Evolutionary conservation across 2,329 filamentous ascomycete genomes (phyloP).

Genomic region (Ambrosiella cleistominuta): DNA sequence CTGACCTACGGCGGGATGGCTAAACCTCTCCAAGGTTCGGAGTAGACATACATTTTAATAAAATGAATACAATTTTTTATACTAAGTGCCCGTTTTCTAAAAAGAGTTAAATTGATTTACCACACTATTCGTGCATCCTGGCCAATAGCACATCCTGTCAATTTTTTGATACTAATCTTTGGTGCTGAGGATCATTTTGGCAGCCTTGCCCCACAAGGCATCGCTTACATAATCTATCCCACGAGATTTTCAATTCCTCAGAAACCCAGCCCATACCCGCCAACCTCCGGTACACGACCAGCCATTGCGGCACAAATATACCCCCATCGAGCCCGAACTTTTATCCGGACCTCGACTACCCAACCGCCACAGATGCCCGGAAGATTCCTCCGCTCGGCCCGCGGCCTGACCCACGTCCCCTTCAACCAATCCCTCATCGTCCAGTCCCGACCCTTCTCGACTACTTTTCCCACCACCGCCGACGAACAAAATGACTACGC

Average conservation of each 20-base stretch:
- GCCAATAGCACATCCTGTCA: not conserved
- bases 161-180: not conserved
- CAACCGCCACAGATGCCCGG: slow-evolving; percentile 9
- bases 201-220: slow-evolving; percentile 8
- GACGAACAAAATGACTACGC: slow-evolving; percentile 16
- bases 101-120: not conserved
- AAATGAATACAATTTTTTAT: not conserved
- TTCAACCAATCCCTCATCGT: slow-evolving; percentile 5
- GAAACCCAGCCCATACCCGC: not conserved
- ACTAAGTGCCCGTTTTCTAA: not conserved
- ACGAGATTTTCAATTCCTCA: slow-evolving; percentile 9
- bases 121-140: not conserved
- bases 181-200: not conserved
- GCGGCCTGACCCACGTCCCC: slow-evolving; percentile 5
- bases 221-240: slow-evolving; percentile 10
- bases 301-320: not conserved
- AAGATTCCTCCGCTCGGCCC: slow-evolving; percentile 12
- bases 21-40: slow-evolving; percentile 30
- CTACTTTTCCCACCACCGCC: slow-evolving; percentile 19
- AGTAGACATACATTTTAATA: not conserved
- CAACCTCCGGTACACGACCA: not conserved
- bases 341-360: not conserved
- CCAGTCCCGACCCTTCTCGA: slow-evolving; percentile 19
- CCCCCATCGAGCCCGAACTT: not conserved
- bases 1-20: slow-evolving; percentile 36